phyloP scores from a whole-genome alignment of 108 stramenopile species.

The Epithemia pelagica region DNA sequence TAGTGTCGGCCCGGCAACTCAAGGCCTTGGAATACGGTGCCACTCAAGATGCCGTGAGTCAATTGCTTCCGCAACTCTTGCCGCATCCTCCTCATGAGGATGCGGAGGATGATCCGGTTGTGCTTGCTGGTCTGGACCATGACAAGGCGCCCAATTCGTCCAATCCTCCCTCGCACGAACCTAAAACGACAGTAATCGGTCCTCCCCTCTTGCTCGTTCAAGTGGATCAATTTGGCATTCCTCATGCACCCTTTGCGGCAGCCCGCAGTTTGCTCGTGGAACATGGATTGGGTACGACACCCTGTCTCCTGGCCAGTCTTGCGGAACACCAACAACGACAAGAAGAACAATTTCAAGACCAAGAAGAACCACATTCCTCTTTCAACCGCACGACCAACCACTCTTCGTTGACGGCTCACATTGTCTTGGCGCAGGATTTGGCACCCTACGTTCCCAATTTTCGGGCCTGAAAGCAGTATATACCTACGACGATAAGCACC shows the following conservation, averaged over 20 bases:
- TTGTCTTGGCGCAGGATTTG: not conserved
- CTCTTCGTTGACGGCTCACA: not conserved
- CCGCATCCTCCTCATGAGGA: too few species aligned
- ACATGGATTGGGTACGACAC: conserved; percentile 44
- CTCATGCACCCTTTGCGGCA: conserved; percentile 78
- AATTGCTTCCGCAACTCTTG: conserved; percentile 42
- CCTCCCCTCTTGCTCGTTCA: conserved; percentile 32
- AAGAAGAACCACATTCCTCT: too few species aligned
- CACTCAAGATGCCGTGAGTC: conserved; percentile 77
- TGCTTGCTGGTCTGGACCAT: not conserved
- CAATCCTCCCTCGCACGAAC: too few species aligned
- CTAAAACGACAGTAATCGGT: too few species aligned
- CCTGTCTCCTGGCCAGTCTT: conserved; percentile 24
- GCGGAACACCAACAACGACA: not conserved
- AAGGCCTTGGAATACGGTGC: conserved; percentile 83
- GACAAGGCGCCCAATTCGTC: not conserved
- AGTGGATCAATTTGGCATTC: conserved; percentile 79
- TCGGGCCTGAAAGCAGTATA: not conserved
- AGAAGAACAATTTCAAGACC: not conserved
- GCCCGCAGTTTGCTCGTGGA: conserved; percentile 71
- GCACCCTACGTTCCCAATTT: conserved; percentile 2
- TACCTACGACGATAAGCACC: too few species aligned
- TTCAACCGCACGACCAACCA: not conserved
- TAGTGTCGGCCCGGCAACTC: conserved; percentile 42
- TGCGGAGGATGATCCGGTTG: not conserved